phyloP scores from a whole-genome alignment of 768 basidiomycete species.

The Tricholoma saponaceum region DNA sequence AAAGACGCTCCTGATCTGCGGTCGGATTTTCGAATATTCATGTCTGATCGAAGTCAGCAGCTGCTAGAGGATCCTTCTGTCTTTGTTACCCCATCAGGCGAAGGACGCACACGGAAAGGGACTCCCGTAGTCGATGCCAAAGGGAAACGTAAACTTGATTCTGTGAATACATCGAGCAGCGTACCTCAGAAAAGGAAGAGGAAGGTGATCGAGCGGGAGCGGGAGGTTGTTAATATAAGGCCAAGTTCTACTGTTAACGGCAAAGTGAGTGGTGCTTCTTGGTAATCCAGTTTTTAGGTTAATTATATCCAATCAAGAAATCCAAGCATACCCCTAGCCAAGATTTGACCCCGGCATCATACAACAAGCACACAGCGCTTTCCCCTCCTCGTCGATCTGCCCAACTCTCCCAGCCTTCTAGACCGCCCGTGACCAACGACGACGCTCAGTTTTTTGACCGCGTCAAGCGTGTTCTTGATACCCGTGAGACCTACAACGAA shows the following conservation, averaged over 20 bases:
- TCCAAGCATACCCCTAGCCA: constrained; percentile 33
- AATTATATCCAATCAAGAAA: constrained; percentile 26
- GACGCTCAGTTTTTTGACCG: constrained; percentile 89
- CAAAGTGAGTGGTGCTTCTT: constrained; percentile 32
- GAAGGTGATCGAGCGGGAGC: constrained; percentile 49
- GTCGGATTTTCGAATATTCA: constrained; percentile 70
- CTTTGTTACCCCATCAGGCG: constrained; percentile 18
- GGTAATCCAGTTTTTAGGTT: constrained; percentile 6
- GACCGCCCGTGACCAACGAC: constrained; percentile 28
- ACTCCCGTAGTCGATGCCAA: constrained; percentile 31
- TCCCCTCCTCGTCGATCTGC: constrained; percentile 20
- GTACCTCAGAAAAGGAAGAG: constrained; percentile 69
- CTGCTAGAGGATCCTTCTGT: constrained; percentile 39
- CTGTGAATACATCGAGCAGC: constrained; percentile 28
- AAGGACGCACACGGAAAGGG: constrained; percentile 30
- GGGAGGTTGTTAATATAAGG: constrained; percentile 30
- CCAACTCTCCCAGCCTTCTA: constrained; percentile 24
- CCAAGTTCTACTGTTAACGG: constrained; percentile 24
- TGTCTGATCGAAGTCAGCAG: constrained; percentile 57
- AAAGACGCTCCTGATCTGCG: constrained; percentile 73
- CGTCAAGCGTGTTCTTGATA: constrained; percentile 70
- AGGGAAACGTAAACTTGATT: constrained; percentile 44
- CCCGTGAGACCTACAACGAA: constrained; percentile 82
- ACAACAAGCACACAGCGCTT: constrained; percentile 31
- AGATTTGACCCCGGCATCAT: constrained; percentile 35